Evolutionary conservation across 2,329 filamentous ascomycete genomes (phyloP), one percentile per base, ranked within the genome.

Genomic region (Colletotrichum cordylinicola): DNA sequence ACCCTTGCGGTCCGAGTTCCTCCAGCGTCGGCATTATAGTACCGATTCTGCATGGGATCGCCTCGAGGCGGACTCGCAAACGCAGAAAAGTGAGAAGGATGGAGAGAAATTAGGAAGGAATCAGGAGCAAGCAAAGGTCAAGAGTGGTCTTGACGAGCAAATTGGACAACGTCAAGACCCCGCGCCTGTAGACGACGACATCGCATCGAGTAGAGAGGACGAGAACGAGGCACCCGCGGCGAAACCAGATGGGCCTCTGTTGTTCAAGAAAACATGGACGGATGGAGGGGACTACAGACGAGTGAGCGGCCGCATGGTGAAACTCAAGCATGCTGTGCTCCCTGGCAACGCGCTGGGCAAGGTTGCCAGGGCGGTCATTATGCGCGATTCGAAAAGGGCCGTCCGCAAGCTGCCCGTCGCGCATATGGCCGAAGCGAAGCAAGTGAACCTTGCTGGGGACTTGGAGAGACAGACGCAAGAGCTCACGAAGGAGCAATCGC

Each of bases 351-450:
- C 85, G 68, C 77, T 88, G 15, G 86, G 86, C 4, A 81, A 83
- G 74, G 83, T 83, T 4, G 86, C 86, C 15, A 83, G 87, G 18
- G 87, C 88, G 29, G 86, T 91, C 61, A 83, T 91, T 43, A 83
- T 91, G 82, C 84, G 79, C 72, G 84, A 87, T 48, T 80, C 70
- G 48, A 80, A 13, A 74, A 80, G 21, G 58, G 72, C 2, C 4
- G 13, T 70, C 73, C 12, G 33, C 74, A 4, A 39, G 33, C 4
- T 70, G 76, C 15, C 55, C 58, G 8, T 65, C 62, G 27, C 78
- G 79, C 4, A 62, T 16, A 16, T 37, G 16, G 13, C n/a, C 8
- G 6, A 27, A 13, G 33, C 27, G 21, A 8, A 55, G 16, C 13
- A 16, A 8, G 24, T 84, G 2, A 80, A 84, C 18, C 83, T 87